Conservation (phyloP, 441 rosid genomes). For the Populus hybrid region DNA sequence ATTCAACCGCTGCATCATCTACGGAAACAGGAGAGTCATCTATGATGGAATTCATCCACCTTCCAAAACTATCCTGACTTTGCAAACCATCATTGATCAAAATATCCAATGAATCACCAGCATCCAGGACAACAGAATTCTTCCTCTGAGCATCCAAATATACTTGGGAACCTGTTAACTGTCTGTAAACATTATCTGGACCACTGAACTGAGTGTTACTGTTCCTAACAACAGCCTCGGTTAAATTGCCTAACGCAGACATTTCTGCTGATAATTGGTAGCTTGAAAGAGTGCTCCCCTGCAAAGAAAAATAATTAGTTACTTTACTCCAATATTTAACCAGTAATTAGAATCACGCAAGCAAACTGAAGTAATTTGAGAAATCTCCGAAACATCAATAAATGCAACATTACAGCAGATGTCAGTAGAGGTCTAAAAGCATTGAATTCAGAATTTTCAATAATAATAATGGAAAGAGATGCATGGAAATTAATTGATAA, state of each 20-base stretch:
- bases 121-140: conserved; percentile 26
- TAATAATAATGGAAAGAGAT: not conserved
- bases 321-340: not conserved
- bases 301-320: conserved; percentile 29
- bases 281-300: conserved; percentile 42
- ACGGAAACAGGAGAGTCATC: conserved; percentile 54
- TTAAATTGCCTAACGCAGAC: conserved; percentile 31
- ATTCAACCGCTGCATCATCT: conserved; percentile 45
- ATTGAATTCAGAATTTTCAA: not conserved
- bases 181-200: conserved; percentile 31
- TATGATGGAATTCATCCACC: conserved; percentile 67
- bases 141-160: conserved; percentile 35
- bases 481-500: not conserved
- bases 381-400: not conserved
- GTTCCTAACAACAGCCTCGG: conserved; percentile 30
- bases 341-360: not conserved
- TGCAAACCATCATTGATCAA: conserved; percentile 47
- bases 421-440: not conserved
- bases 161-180: conserved; percentile 31
- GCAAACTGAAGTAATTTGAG: not conserved
- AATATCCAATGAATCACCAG: conserved; percentile 35
- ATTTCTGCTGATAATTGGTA: conserved; percentile 36
- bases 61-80: conserved; percentile 91
- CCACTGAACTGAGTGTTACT: conserved; percentile 18
- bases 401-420: conserved; percentile 5